Evolutionary conservation across 164 flowering plant species (phyloP).

Genomic region (Kingdonia uniflora): DNA sequence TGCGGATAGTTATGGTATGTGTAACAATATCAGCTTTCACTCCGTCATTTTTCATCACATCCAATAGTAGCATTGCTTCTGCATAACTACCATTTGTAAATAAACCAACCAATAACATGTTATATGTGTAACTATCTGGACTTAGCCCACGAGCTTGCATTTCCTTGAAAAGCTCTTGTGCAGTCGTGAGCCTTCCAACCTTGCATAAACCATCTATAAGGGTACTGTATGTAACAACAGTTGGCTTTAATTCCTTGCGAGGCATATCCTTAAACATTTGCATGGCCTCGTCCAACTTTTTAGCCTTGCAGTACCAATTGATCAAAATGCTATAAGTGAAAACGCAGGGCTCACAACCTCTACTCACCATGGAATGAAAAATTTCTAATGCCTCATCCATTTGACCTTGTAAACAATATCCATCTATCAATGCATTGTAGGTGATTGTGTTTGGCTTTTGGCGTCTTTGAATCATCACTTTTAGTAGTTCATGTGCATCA

Average conservation of each 20-base stretch:
- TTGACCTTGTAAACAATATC: slow-evolving; percentile 6
- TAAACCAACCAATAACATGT: too few species aligned
- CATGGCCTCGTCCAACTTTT: slow-evolving; percentile 6
- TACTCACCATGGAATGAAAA: not conserved
- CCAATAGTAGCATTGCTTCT: not conserved
- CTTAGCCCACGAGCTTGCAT: slow-evolving; percentile 4
- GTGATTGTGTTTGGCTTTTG: not conserved
- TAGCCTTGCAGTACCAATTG: too few species aligned
- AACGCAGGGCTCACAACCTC: slow-evolving; percentile 1
- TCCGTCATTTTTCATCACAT: not conserved
- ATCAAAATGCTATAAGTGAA: slow-evolving; percentile 8
- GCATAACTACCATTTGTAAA: too few species aligned
- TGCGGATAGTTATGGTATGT: not conserved
- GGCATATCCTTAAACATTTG: not conserved
- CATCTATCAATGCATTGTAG: slow-evolving; percentile 1
- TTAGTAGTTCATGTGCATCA: not conserved
- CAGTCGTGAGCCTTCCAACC: slow-evolving; percentile 1
- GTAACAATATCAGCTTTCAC: not conserved
- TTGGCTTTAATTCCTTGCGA: slow-evolving; percentile 4
- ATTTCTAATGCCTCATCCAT: slow-evolving; percentile 2
- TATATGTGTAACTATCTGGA: slow-evolving; percentile 1
- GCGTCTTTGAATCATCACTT: slow-evolving; percentile 1
- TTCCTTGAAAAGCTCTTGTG: too few species aligned
- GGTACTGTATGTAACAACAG: slow-evolving; percentile 2
- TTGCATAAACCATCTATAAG: slow-evolving; percentile 5